These are phyloP conservation scores for Blepharisma stoltei DNA, from an alignment of 73 alveolate genomes.

Conservation along the genomic window DNA sequence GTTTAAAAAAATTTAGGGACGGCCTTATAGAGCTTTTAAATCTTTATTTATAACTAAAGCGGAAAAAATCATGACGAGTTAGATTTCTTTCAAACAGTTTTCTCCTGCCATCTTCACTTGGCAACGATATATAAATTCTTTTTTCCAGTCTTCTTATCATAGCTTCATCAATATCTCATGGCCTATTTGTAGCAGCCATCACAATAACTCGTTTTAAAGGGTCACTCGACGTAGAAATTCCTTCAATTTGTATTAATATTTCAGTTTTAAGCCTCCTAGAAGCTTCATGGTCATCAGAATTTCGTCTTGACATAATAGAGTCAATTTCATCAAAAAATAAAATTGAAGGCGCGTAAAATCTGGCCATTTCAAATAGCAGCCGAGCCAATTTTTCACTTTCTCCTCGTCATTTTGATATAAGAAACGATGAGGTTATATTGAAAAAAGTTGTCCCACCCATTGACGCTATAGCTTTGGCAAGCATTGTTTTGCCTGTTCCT, in stretches of 20 bases:
- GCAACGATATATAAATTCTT: slow-evolving; percentile 97
- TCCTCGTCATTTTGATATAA: slow-evolving; percentile 98
- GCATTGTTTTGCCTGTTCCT: slow-evolving; percentile 99
- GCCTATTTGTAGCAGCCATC: slow-evolving; percentile 97
- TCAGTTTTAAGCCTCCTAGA: slow-evolving; percentile 94
- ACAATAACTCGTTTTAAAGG: slow-evolving; percentile 68
- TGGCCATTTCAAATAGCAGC: slow-evolving; percentile 97
- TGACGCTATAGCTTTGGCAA: slow-evolving; percentile 98
- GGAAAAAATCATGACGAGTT: no score
- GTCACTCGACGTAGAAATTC: slow-evolving; percentile 88
- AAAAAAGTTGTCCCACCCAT: slow-evolving; percentile 96
- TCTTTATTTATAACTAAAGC: no score
- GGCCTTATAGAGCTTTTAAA: no score
- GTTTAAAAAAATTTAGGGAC: no score
- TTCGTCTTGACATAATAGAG: slow-evolving; percentile 87
- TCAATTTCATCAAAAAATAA: slow-evolving; percentile 99
- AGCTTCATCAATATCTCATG: slow-evolving; percentile 98
- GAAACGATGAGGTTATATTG: slow-evolving; percentile 97
- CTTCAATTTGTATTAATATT: slow-evolving; percentile 95
- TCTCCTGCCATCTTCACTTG: slow-evolving; percentile 81
- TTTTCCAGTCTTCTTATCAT: slow-evolving; percentile 97
- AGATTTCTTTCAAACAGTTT: slow-evolving; percentile 58
- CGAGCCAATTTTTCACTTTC: slow-evolving; percentile 99
- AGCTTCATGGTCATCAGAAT: slow-evolving; percentile 96
- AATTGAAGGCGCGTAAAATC: slow-evolving; percentile 98